Percentiles rank a stretch among this genome's conserved stretches.
Evolutionary conservation across 2,329 filamentous ascomycete genomes (phyloP).

Genomic region (Ophiostoma triangulosporum): DNA sequence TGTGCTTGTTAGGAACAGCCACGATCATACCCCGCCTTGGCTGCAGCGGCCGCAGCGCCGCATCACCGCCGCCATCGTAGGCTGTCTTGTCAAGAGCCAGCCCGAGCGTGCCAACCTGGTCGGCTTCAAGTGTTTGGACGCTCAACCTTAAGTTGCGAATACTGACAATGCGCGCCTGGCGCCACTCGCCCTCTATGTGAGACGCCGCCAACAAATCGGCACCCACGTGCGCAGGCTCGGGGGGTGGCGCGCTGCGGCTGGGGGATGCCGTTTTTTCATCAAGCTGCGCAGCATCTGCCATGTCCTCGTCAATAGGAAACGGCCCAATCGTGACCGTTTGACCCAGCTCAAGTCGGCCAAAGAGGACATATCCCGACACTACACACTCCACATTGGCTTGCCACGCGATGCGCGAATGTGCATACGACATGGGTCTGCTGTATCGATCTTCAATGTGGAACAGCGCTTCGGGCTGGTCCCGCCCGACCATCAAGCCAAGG

Average conservation of each 20-base stretch:
- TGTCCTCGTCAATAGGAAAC: conserved; percentile 47
- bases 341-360: conserved; percentile 63
- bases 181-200: conserved; percentile 56
- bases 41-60: conserved; percentile 20
- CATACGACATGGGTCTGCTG: conserved; percentile 52
- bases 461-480: conserved; percentile 47
- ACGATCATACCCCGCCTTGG: conserved; percentile 77
- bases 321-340: conserved; percentile 71
- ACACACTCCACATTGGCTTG: conserved; percentile 47
- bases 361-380: conserved; percentile 71
- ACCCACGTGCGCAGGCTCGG: not conserved
- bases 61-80: conserved; percentile 9
- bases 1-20: conserved; percentile 45
- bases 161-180: conserved; percentile 66
- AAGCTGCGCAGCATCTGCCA: conserved; percentile 27
- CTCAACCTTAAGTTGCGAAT: conserved; percentile 79
- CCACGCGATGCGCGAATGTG: conserved; percentile 21
- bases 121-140: conserved; percentile 58
- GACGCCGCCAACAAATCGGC: conserved; percentile 29
- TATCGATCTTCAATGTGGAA: conserved; percentile 93
- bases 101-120: conserved; percentile 83
- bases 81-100: conserved; percentile 39
- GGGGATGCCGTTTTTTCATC: conserved; percentile 34
- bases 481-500: conserved; percentile 40
- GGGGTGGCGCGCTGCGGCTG: conserved; percentile 12